A percentile compares a stretch with the other conserved stretches of the same genome.
phyloP scores from a whole-genome alignment of 306 rosid genomes.

The Ormosia emarginata region DNA sequence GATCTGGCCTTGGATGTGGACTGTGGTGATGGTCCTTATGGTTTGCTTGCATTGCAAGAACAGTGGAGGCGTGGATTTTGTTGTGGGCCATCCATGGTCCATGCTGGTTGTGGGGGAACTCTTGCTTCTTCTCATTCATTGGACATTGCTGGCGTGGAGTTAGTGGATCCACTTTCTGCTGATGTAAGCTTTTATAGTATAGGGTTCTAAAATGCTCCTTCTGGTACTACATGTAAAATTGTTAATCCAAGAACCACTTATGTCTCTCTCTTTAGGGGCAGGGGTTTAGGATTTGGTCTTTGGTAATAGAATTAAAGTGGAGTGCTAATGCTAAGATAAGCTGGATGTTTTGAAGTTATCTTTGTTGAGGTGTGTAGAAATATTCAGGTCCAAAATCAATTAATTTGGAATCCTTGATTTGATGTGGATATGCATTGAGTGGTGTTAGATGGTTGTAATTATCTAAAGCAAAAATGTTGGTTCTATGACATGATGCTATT shows the following conservation, averaged over 20 bases:
- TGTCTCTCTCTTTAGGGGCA: neutral
- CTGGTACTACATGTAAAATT: neutral
- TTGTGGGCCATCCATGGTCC: slow-evolving; percentile 96
- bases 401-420: slow-evolving; percentile 9
- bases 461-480: neutral
- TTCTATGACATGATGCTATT: slow-evolving; percentile 8
- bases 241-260: neutral
- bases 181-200: slow-evolving; percentile 59
- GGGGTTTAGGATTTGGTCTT: slow-evolving; percentile 8
- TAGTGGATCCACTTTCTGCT: slow-evolving; percentile 93
- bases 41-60: slow-evolving; percentile 95
- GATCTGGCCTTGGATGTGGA: slow-evolving; percentile 91
- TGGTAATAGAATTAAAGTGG: neutral
- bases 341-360: slow-evolving; percentile 15
- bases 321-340: slow-evolving; percentile 2
- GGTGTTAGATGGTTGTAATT: slow-evolving; percentile 7
- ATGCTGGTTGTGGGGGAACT: slow-evolving; percentile 98
- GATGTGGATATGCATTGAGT: neutral
- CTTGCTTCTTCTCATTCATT: slow-evolving; percentile 95
- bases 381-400: slow-evolving; percentile 2
- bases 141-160: slow-evolving; percentile 98
- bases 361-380: neutral
- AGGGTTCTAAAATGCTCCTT: slow-evolving; percentile 8
- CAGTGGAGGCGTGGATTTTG: slow-evolving; percentile 97
- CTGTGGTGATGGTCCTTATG: slow-evolving; percentile 95